These are phyloP conservation scores for Hypericum perforatum DNA, from an alignment of 345 rosid genomes.

Conservation along the genomic window DNA sequence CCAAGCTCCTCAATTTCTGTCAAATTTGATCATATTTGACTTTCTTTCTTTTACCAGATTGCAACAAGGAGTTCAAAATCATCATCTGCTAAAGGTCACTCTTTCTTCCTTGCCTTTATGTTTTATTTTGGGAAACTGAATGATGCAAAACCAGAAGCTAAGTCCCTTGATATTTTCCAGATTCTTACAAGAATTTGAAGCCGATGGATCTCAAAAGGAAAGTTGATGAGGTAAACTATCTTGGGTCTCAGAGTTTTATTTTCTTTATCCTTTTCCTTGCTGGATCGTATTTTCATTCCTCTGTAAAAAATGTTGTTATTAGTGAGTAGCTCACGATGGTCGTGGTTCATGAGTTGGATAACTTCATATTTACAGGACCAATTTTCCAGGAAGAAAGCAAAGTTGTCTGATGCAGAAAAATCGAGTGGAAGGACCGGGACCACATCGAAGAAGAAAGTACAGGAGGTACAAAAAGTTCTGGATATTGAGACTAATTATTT, in stretches of 20 bases:
- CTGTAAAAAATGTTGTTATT: constrained; percentile 2
- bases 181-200: constrained; percentile 24
- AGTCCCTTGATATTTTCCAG: constrained; percentile 22
- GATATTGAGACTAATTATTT: background rate
- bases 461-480: constrained; percentile 23
- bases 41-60: constrained; percentile 13
- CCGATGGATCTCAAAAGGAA: constrained; percentile 21
- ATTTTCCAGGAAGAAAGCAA: constrained; percentile 29
- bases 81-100: constrained; percentile 32
- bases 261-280: constrained; percentile 3
- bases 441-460: constrained; percentile 19
- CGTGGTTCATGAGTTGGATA: constrained; percentile 6
- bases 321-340: background rate
- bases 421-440: constrained; percentile 24
- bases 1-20: background rate
- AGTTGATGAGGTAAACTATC: constrained; percentile 24
- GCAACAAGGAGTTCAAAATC: constrained; percentile 22
- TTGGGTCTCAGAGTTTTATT: constrained; percentile 9
- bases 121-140: background rate
- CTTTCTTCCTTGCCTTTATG: constrained; percentile 11
- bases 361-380: constrained; percentile 25
- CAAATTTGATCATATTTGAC: background rate
- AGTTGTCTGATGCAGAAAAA: constrained; percentile 18
- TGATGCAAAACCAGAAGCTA: background rate
- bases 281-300: background rate